Base-by-base conservation (phyloP, 495 filamentous ascomycete genomes). In the Lepidopterella palustris region DNA sequence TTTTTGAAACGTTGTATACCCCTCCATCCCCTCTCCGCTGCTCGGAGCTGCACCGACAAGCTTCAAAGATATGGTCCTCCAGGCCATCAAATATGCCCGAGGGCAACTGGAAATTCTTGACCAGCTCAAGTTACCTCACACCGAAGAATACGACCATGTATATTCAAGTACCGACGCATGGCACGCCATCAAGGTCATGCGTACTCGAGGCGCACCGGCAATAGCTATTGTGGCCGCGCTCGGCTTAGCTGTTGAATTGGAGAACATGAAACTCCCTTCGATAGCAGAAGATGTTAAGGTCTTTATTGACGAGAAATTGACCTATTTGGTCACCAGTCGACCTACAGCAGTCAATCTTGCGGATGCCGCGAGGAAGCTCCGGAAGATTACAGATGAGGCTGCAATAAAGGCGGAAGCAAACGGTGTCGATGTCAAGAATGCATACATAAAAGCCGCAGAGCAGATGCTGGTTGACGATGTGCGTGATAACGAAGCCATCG, bases 221-320 rank as follows among this genome's bases (percentile, higher is more conserved):
- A 98, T 98, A 68, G 93, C 95, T 31, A 97, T 98, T 54, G 93
- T 98, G 15, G 93, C 95, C 24, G 90, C 89, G 5, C 82, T 98
- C 32, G 85, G 87, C 5, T 82, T 96, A 29, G 90, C 88, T 5
- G 86, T 93, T 11, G 88, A 90, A 64, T 68, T 91, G 23, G 74
- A 82, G 55, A 75, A 45, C 3, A 60, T 65, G 42, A 68, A 65
- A 24, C 27, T 73, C 13, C 70, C 77, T 1, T 61, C 70, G 6
- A 76, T 72, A 4, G 68, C 80, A 5, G 78, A 83, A 39, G 84
- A 89, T n/a, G 79, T 83, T 28, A 75, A 78, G 61, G 65, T 74
- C 0, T 86, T 88, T 67, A 88, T 96, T 62, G 70, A 80, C 49
- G 77, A 84, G 54, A 87, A 86, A 60, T 77, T 98, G 26, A 82